Evolutionary conservation across 176 grass and related monocot genomes (phyloP), one percentile per base, ranked within the genome.

Genomic region (Oryza coarctata): DNA sequence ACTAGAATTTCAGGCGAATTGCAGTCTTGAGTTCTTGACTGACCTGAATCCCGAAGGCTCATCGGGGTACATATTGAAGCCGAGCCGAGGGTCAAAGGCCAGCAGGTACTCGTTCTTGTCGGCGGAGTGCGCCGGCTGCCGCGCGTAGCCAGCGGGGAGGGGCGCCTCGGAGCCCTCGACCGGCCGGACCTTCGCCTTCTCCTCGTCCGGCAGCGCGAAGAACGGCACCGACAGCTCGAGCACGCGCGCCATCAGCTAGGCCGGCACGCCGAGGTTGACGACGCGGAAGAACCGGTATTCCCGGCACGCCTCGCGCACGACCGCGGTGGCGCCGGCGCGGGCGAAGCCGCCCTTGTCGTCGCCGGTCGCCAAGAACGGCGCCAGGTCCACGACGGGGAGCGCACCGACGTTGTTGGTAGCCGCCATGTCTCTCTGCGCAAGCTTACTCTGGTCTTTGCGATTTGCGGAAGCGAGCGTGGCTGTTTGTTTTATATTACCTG

Each of bases 61-160:
- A 2, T 66, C 52, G 0, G 78, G 88, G 72, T 77, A 77, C 65
- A 66, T 22, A 58, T 86, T 73, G 78, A 73, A 26, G n/a, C 72
- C 45, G 33, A 89, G 70, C 82, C 78, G 31, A 7, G 88, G 78
- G 12, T 58, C 28, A 6, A 85, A 77, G 12, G 66, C 7, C 34
- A 89, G 40, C 13, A 89, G 7, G 78, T 86, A 86, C 57, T 89
- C 83, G 58, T 86, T 86, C 83, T 86, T 89, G 41, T 89, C 83
- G 13, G 65, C 22, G 14, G 83, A 85, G 50, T 86, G 55, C 57
- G 65, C 65, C 18, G 77, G 77, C 26, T 89, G 87, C 78, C 77
- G 83, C 13, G 63, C 76, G 57, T 89, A 89, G 14, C 87, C 87
- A 7, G 41, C 55, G 9, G 87, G 65, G 32, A 85, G 39, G 0